These are phyloP conservation scores for Elsinoe necatrix DNA, from an alignment of 2,329 filamentous ascomycete species.

Conservation along the genomic window DNA sequence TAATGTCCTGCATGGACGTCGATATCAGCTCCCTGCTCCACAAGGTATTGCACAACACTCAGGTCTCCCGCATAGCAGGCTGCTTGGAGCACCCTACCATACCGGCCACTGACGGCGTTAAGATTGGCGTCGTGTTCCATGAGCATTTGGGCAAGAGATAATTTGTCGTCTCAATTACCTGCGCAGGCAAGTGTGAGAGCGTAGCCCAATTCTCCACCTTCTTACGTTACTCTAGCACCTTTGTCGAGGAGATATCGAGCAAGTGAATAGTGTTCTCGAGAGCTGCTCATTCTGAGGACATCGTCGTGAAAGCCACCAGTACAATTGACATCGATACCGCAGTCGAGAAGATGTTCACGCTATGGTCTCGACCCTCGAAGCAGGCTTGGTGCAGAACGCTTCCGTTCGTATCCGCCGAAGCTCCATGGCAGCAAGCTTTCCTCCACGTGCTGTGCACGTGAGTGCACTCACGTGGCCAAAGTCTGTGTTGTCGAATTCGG, in stretches of 20 bases:
- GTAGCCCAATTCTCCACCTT: background rate
- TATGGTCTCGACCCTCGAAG: background rate
- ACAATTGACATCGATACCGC: slow-evolving; percentile 19
- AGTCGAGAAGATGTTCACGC: slow-evolving; percentile 17
- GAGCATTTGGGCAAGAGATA: slow-evolving; percentile 22
- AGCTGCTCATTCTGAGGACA: slow-evolving; percentile 16
- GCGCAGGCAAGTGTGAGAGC: background rate
- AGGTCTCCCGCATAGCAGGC: slow-evolving; percentile 19
- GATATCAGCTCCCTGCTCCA: slow-evolving; percentile 18
- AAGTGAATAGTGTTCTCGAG: background rate
- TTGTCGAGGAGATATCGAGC: background rate
- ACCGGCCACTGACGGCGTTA: slow-evolving; percentile 19
- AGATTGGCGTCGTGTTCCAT: slow-evolving; percentile 23
- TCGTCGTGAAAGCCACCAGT: slow-evolving; percentile 10
- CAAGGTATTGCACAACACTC: slow-evolving; percentile 19
- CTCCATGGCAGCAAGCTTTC: background rate
- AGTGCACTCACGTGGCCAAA: background rate
- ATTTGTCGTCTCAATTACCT: background rate
- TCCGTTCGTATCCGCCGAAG: slow-evolving; percentile 18
- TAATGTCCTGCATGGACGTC: slow-evolving; percentile 16
- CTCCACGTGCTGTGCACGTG: background rate
- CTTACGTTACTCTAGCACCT: background rate
- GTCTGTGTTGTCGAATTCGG: background rate
- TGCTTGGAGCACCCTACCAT: slow-evolving; percentile 20
- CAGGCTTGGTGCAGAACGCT: slow-evolving; percentile 16